A percentile compares a stretch with the other conserved stretches of the same genome.
Conservation (phyloP, 1,139 yeast species). For the Arxiozyma slooffiae region DNA sequence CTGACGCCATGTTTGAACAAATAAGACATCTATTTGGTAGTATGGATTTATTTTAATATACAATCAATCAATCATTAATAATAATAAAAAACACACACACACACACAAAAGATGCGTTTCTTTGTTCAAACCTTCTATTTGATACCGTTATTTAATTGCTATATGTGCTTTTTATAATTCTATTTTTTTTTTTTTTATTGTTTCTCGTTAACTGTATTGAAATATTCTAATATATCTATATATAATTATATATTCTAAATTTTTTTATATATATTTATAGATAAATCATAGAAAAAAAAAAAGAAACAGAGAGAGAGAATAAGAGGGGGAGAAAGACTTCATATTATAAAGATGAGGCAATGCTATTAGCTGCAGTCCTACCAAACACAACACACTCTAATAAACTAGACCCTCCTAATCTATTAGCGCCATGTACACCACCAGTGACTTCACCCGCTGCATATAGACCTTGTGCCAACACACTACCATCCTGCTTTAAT, state of each 20-base stretch:
- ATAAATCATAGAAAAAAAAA: no score
- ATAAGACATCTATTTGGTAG: conserved; percentile 4
- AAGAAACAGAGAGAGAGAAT: no score
- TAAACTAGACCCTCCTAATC: conserved; percentile 69
- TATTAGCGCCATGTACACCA: conserved; percentile 70
- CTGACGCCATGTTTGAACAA: conserved; percentile 6
- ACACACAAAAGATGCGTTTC: no score
- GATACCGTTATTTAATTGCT: not conserved
- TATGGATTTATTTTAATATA: conserved; percentile 5
- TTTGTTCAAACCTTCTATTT: no score
- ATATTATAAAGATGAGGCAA: conserved; percentile 12
- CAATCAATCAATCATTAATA: no score
- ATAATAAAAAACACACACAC: no score
- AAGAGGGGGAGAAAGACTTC: no score
- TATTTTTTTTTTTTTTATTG: no score
- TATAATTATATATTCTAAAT: no score
- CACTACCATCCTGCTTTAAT: conserved; percentile 32
- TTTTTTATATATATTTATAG: no score
- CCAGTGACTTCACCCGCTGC: conserved; percentile 82
- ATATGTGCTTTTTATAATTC: no score
- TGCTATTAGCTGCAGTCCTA: conserved; percentile 34
- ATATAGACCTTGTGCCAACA: conserved; percentile 48
- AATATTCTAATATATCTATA: no score
- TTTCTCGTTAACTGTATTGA: not conserved
- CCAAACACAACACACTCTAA: conserved; percentile 77